Base-by-base conservation (phyloP, 208 protist genomes). In the Acanthamoeba healyi region DNA sequence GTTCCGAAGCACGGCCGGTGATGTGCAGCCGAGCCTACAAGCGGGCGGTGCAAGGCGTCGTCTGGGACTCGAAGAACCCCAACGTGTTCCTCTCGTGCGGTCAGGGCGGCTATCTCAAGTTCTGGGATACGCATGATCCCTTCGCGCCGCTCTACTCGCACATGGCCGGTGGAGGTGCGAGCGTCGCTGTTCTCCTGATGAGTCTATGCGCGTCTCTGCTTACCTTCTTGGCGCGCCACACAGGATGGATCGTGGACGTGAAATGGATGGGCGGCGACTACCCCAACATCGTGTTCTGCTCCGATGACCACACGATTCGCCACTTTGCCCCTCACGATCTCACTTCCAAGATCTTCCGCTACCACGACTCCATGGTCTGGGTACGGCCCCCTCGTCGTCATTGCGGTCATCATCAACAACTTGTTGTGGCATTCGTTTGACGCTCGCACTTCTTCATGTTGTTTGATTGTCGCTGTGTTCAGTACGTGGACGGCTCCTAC, bases 321-420 rank as follows among this genome's bases (percentile, higher is more conserved):
- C 79, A 87, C 26, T 63, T 87, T 15, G 44, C 44, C 14, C 79
- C 51, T 0, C n/a, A 63, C n/a, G 79, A 87, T 44, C 34, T 87
- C 32, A n/a, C 79, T 24, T 87, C 79, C 15, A 87, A 87, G 51
- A 87, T 87, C 79, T 87, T 87, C 79, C 79, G 79, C 79, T 87
- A 87, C 79, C 79, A 87, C 79, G 34, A 32, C 51, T 38, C 79
- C 42, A 87, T 65, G 44, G 79, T 87, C 24, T 87, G 79, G 79
- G 79, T 87, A 54, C 9, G 44, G 24, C n/a, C 26, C 24, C 9
- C 42, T n/a, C 4, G 15, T 54, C 1, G n/a, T 82, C 46, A 51
- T n/a, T n/a, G n/a, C n/a, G n/a, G n/a, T n/a, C n/a, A n/a, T n/a
- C n/a, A n/a, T n/a, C n/a, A n/a, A n/a, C n/a, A n/a, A n/a, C n/a